Percentiles rank a stretch among this genome's conserved stretches.
These are phyloP conservation scores for Phytophthora pini DNA, from an alignment of 352 stramenopile genomes.

Conservation along the genomic window DNA sequence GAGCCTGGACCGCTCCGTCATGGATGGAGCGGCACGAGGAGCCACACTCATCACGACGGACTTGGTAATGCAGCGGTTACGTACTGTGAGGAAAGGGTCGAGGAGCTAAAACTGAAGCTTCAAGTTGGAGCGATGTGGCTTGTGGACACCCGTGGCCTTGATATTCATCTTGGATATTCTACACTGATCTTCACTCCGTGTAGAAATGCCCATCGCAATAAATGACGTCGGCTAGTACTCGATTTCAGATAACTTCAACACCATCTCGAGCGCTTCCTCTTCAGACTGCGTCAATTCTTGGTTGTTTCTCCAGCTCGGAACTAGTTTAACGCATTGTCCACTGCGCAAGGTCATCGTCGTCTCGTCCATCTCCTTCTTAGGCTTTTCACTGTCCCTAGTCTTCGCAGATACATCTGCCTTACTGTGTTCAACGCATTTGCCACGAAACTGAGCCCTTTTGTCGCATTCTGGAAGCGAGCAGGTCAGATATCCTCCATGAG, in stretches of 20 bases:
- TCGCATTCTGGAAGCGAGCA: conserved; percentile 13
- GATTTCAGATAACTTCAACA: conserved; percentile 33
- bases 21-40: conserved; percentile 14
- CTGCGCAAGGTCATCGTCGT: conserved; percentile 10
- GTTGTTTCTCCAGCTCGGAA: background rate
- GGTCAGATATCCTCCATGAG: conserved; percentile 11
- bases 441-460: conserved; percentile 9
- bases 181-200: too few relatives aligned
- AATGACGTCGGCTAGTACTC: conserved; percentile 23
- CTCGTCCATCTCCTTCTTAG: background rate
- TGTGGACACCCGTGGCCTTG: too few relatives aligned
- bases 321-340: conserved; percentile 11
- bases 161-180: too few relatives aligned
- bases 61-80: too few relatives aligned
- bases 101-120: too few relatives aligned
- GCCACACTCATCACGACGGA: conserved; percentile 29
- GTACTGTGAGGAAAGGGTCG: too few relatives aligned
- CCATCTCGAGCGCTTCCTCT: conserved; percentile 33
- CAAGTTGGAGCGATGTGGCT: too few relatives aligned
- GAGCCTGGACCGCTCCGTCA: conserved; percentile 10
- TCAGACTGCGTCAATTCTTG: conserved; percentile 18
- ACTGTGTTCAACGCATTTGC: conserved; percentile 12
- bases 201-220: too few relatives aligned
- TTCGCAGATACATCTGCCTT: background rate
- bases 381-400: background rate